Percentiles rank a stretch among this genome's conserved stretches.
phyloP scores from a whole-genome alignment of 495 filamentous ascomycete genomes.

The Hypoxylon fragiforme region DNA sequence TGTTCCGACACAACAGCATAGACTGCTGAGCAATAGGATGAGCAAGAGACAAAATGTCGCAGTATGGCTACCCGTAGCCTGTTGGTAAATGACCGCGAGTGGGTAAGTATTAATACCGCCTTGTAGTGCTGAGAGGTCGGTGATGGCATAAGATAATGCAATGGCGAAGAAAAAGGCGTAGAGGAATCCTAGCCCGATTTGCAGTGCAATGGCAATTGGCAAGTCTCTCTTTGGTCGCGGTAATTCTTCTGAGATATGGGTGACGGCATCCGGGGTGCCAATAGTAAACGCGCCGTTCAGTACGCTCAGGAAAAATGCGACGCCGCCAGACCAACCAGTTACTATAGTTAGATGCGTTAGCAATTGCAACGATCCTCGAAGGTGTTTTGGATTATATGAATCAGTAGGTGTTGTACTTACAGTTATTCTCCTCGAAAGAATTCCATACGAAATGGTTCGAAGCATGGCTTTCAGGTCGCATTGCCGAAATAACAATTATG shows the following conservation, averaged over 20 bases:
- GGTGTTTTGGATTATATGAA: neutral
- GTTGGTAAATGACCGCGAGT: slow-evolving; percentile 74
- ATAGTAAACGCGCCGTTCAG: slow-evolving; percentile 86
- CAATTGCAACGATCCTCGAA: neutral
- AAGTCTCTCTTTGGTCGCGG: slow-evolving; percentile 66
- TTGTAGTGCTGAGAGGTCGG: slow-evolving; percentile 63
- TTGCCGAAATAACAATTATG: slow-evolving; percentile 72
- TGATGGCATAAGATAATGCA: slow-evolving; percentile 72
- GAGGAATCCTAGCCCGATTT: slow-evolving; percentile 61
- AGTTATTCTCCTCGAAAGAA: slow-evolving; percentile 60
- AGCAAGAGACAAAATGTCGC: slow-evolving; percentile 69
- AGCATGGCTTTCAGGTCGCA: slow-evolving; percentile 65
- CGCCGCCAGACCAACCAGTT: slow-evolving; percentile 71
- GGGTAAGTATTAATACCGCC: slow-evolving; percentile 65
- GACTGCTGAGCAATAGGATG: slow-evolving; percentile 66
- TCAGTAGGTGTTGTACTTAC: slow-evolving; percentile 7
- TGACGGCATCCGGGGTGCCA: slow-evolving; percentile 75
- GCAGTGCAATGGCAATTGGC: slow-evolving; percentile 63
- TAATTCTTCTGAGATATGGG: slow-evolving; percentile 83
- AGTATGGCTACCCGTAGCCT: slow-evolving; percentile 66
- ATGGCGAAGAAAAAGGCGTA: slow-evolving; percentile 77
- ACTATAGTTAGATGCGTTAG: slow-evolving; percentile 19
- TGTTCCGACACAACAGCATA: slow-evolving; percentile 66
- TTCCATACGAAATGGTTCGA: slow-evolving; percentile 63
- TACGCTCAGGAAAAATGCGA: slow-evolving; percentile 80